Percentiles rank a stretch among this genome's conserved stretches.
phyloP scores from a whole-genome alignment of 1,139 yeast genomes.

The Candida labiduridarum region DNA sequence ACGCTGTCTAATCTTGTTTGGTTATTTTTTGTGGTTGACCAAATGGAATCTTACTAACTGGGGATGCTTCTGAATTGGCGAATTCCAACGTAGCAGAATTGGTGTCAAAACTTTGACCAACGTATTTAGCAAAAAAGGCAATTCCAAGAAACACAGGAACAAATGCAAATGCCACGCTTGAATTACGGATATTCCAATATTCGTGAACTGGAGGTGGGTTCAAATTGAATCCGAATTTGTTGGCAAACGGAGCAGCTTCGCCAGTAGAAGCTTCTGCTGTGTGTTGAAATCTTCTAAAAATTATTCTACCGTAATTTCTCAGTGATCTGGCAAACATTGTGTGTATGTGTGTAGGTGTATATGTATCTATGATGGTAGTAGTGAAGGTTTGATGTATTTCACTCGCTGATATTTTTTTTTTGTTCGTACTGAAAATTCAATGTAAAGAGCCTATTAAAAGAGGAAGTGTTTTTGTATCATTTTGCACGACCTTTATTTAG shows the following conservation, averaged over 20 bases:
- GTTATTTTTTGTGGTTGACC: conserved; percentile 38
- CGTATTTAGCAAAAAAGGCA: conserved; percentile 37
- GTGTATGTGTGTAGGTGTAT: neutral
- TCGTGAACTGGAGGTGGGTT: conserved; percentile 52
- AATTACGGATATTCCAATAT: conserved; percentile 48
- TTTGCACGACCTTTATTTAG: neutral
- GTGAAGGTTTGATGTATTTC: conserved; percentile 2
- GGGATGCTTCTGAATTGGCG: conserved; percentile 43
- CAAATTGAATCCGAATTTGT: conserved; percentile 46
- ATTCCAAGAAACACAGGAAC: conserved; percentile 40
- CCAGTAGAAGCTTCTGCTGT: conserved; percentile 25
- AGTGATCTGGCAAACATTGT: conserved; percentile 32
- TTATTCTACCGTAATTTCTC: conserved; percentile 21
- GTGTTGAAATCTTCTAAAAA: conserved; percentile 34
- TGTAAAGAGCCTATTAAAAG: neutral
- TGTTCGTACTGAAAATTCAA: conserved; percentile 4
- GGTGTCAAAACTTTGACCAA: conserved; percentile 33
- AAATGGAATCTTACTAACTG: conserved; percentile 37
- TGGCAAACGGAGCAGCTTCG: conserved; percentile 35
- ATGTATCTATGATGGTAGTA: neutral
- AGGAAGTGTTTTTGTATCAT: neutral
- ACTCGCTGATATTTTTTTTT: conserved; percentile 1
- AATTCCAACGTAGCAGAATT: conserved; percentile 36
- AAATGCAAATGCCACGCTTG: conserved; percentile 39
- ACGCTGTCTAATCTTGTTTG: conserved; percentile 3